Evolutionary conservation across 257 asterid genomes (phyloP).

Genomic region (Echium plantagineum): DNA sequence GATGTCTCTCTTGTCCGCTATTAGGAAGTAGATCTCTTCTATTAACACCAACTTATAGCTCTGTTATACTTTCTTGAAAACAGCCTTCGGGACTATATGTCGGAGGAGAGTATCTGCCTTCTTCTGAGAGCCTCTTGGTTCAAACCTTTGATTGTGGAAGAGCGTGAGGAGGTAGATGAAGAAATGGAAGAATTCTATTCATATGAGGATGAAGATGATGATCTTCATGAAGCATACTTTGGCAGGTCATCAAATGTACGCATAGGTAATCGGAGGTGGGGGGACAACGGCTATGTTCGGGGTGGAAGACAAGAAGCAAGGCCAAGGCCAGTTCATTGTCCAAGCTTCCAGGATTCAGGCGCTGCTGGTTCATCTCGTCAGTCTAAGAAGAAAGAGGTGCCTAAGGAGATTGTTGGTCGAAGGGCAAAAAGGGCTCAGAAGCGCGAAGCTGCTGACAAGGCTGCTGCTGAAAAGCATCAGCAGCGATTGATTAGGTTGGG

Average conservation of each 20-base stretch:
- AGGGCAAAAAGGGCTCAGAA: conserved; percentile 76
- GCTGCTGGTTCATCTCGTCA: conserved; percentile 62
- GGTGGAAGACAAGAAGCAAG: conserved; percentile 85
- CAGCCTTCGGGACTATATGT: conserved; percentile 78
- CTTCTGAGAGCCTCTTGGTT: conserved; percentile 92
- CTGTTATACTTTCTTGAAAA: background rate
- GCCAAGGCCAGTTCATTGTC: conserved; percentile 22
- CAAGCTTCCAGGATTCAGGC: conserved; percentile 19
- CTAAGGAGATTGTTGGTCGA: conserved; percentile 55
- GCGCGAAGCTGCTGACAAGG: conserved; percentile 76
- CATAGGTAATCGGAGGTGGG: conserved; percentile 78
- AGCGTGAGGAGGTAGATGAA: conserved; percentile 36
- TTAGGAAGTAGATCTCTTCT: background rate
- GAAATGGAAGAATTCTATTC: conserved; percentile 36
- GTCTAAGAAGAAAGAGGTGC: conserved; percentile 41
- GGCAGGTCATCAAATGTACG: conserved; percentile 43
- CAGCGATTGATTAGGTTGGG: conserved; percentile 52
- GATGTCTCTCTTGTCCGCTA: background rate
- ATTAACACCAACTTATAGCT: background rate
- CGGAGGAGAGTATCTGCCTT: conserved; percentile 90
- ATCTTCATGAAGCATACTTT: conserved; percentile 29
- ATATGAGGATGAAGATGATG: conserved; percentile 30
- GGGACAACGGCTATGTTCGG: conserved; percentile 72
- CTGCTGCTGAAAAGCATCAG: conserved; percentile 65
- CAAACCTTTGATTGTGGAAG: conserved; percentile 54